phyloP scores from a whole-genome alignment of 2,329 filamentous ascomycete genomes.

The Fusarium avenaceum region DNA sequence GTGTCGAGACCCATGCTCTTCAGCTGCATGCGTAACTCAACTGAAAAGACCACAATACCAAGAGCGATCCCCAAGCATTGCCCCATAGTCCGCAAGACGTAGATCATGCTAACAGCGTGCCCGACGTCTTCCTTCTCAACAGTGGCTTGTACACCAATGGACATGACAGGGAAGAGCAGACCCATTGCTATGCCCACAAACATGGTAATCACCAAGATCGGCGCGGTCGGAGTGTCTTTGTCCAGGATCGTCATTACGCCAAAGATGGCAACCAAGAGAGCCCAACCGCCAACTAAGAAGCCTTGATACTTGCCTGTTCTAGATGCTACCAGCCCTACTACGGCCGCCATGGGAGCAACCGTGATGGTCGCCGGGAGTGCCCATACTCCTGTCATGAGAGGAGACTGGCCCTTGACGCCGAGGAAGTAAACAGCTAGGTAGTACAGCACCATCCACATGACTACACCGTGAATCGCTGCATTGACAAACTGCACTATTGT shows the following conservation, averaged over 20 bases:
- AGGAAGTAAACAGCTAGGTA: constrained; percentile 49
- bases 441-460: constrained; percentile 51
- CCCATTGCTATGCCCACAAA: constrained; percentile 73
- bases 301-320: constrained; percentile 71
- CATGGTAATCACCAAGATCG: constrained; percentile 73
- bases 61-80: constrained; percentile 50
- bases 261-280: constrained; percentile 67
- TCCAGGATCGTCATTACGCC: constrained; percentile 67
- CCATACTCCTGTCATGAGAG: constrained; percentile 58
- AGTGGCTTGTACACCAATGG: constrained; percentile 72
- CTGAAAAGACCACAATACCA: constrained; percentile 47
- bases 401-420: constrained; percentile 39
- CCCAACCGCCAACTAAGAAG: constrained; percentile 73
- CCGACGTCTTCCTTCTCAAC: constrained; percentile 37
- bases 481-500: constrained; percentile 42
- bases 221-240: constrained; percentile 62
- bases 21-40: constrained; percentile 36
- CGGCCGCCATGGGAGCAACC: constrained; percentile 71
- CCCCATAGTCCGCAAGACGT: constrained; percentile 46
- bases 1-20: constrained; percentile 15
- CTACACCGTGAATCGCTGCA: constrained; percentile 43
- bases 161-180: constrained; percentile 74
- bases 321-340: constrained; percentile 67
- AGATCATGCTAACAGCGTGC: constrained; percentile 48
- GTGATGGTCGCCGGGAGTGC: constrained; percentile 72